Base-by-base conservation (phyloP, 495 filamentous ascomycete species). In the Stereocaulon alpinum region DNA sequence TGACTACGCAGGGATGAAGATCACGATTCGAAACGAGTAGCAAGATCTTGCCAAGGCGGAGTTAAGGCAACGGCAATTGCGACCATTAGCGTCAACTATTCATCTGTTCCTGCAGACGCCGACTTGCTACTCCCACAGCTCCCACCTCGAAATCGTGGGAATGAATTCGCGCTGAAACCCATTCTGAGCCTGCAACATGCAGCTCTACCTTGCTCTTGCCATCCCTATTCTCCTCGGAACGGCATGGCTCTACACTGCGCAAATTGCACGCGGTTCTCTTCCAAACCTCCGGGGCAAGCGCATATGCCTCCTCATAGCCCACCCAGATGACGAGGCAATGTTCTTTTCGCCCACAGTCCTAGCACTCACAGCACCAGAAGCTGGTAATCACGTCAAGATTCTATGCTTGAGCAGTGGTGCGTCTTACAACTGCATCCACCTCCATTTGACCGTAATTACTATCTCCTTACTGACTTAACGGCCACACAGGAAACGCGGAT, bases 251-350 rank as follows among this genome's bases (percentile, higher is more conserved):
- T 86, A 82, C 72, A 86, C 83, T 1, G 72, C 75, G 17, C 71
- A 73, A 40, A 74, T 83, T 24, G 73, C 77, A 27, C 68, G 73
- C 61, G 66, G 71, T 10, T 77, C 80, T 30, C 87, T 91, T 65
- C 88, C 89, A 0, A 81, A 71, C 55, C 76, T 95, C 58, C 75
- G 75, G 59, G 84, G 86, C 74, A 91, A 94, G 75, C 79, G 86
- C 61, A 88, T 96, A 62, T 86, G 86, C 66, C 79, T 98, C 30
- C 76, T 98, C 41, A 97, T 98, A 70, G 93, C 93, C 4, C 93
- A 98, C 72, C 93, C 93, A 0, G 93, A 98, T 71, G 93, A 98
- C 62, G 93, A 98, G 76, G 94, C 93, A 64, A 98, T 98, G 93
- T 98, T 98, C 77, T 98, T 98, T 73, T 82, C 92, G 60, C 93